Evolutionary conservation across 306 rosid genomes (phyloP).

Genomic region (Rubus parviflorus): DNA sequence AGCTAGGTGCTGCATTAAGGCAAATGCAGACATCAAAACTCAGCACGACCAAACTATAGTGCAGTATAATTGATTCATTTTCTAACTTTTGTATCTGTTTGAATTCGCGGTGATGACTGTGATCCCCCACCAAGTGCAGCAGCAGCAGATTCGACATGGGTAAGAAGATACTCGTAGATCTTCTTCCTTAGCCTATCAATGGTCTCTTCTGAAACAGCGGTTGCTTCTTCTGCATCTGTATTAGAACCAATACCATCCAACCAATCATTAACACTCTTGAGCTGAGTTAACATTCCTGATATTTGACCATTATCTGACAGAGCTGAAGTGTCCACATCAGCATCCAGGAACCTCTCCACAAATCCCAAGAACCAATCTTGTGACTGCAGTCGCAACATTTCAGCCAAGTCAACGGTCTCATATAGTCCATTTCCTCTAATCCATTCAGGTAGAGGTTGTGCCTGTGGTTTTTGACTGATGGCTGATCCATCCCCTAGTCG

Average conservation of each 20-base stretch:
- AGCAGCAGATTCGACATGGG: conserved; percentile 93
- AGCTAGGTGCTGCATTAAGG: conserved; percentile 21
- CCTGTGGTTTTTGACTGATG: conserved; percentile 53
- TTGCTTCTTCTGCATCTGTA: conserved; percentile 49
- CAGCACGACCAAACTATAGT: conserved; percentile 23
- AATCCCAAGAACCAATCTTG: conserved; percentile 81
- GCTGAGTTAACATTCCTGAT: conserved; percentile 89
- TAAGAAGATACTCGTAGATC: conserved; percentile 88
- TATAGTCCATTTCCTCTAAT: conserved; percentile 61
- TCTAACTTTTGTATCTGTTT: conserved; percentile 52
- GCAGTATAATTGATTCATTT: conserved; percentile 39
- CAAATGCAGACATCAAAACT: conserved; percentile 17
- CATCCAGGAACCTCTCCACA: conserved; percentile 86
- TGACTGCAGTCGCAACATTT: conserved; percentile 61
- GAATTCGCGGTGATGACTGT: conserved; percentile 43
- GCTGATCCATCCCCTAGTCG: conserved; percentile 46
- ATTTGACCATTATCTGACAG: conserved; percentile 88
- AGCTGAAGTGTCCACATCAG: conserved; percentile 54
- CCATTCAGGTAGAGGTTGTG: conserved; percentile 68
- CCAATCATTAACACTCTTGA: conserved; percentile 94
- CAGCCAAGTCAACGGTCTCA: conserved; percentile 67
- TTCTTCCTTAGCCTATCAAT: conserved; percentile 76
- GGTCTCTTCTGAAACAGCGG: conserved; percentile 53
- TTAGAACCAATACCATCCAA: conserved; percentile 60
- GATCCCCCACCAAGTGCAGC: conserved; percentile 81